Evolutionary conservation across 768 basidiomycete genomes (phyloP).

Genomic region (Amanita rimosa): DNA sequence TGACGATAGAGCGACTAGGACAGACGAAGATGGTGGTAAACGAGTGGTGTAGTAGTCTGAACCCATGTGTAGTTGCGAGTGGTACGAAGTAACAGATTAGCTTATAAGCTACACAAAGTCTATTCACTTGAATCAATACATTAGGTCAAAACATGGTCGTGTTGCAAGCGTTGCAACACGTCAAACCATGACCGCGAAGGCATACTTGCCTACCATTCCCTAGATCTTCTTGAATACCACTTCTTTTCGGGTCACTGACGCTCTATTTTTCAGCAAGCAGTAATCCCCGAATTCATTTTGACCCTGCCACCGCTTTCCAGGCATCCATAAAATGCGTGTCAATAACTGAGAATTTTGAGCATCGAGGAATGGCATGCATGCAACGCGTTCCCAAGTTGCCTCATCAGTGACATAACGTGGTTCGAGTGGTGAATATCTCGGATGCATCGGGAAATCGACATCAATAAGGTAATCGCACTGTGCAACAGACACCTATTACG

Average conservation of each 20-base stretch:
- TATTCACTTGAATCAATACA: not conserved
- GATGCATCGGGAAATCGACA: constrained; percentile 72
- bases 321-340: constrained; percentile 74
- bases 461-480: constrained; percentile 89
- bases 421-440: constrained; percentile 43
- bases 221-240: constrained; percentile 7
- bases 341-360: constrained; percentile 57
- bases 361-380: constrained; percentile 80
- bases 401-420: constrained; percentile 68
- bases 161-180: too few relatives aligned
- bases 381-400: constrained; percentile 70
- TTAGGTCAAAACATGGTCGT: not conserved
- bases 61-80: not conserved
- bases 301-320: constrained; percentile 55
- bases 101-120: not conserved
- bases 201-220: not conserved
- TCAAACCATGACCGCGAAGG: not conserved
- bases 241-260: constrained; percentile 25
- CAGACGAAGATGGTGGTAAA: constrained; percentile 29
- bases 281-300: constrained; percentile 82
- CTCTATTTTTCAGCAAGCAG: constrained; percentile 68
- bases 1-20: constrained; percentile 24
- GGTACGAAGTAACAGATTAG: too few relatives aligned
- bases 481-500: constrained; percentile 48
- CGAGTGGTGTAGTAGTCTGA: constrained; percentile 12